These are phyloP conservation scores for Aspergillus sp. DNA, from an alignment of 2,329 filamentous ascomycete species.

Conservation along the genomic window DNA sequence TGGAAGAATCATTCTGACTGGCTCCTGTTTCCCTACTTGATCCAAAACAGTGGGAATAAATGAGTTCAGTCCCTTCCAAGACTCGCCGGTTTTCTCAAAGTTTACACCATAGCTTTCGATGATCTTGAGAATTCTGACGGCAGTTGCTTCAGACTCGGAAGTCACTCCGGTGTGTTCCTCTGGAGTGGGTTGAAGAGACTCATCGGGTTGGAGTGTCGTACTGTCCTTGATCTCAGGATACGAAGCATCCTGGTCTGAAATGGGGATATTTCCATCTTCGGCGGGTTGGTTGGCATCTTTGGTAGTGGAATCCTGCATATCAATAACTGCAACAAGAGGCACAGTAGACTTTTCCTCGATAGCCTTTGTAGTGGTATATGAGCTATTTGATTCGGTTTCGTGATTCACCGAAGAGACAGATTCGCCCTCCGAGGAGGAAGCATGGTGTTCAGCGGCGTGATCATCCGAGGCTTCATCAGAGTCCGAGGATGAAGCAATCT, in stretches of 20 bases:
- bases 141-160: too few species aligned
- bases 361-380: too few species aligned
- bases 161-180: too few species aligned
- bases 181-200: too few species aligned
- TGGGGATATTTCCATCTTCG: too few species aligned
- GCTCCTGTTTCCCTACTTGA: slow-evolving; percentile 14
- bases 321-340: not conserved
- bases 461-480: not conserved
- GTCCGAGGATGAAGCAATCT: not conserved
- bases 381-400: too few species aligned
- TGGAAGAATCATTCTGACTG: slow-evolving; percentile 24
- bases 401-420: not conserved
- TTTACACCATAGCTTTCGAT: slow-evolving; percentile 23
- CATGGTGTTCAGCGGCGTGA: not conserved
- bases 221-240: too few species aligned
- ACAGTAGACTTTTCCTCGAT: slow-evolving; percentile 8
- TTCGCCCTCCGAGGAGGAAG: not conserved
- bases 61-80: slow-evolving; percentile 21
- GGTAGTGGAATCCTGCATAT: too few species aligned
- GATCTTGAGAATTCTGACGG: slow-evolving; percentile 11
- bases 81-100: slow-evolving; percentile 17
- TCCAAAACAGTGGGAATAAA: slow-evolving; percentile 18
- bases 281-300: too few species aligned
- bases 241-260: too few species aligned
- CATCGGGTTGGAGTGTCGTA: too few species aligned